Evolutionary conservation across 2,329 filamentous ascomycete species (phyloP).

Genomic region (Plectosphaerella cucumerina): DNA sequence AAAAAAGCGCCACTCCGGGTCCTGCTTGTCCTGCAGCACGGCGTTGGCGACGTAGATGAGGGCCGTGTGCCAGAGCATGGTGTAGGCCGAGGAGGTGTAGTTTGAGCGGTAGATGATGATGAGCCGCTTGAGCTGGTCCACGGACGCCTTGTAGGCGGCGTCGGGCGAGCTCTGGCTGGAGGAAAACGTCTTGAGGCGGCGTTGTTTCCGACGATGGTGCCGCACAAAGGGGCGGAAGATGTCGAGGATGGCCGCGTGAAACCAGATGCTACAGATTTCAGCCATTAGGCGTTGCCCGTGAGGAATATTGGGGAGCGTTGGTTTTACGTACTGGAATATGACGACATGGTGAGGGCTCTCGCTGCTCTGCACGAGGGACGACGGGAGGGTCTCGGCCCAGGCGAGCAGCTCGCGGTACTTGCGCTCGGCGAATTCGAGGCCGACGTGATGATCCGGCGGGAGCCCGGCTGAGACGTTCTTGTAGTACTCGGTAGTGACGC

Average conservation of each 20-base stretch:
- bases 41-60: conserved; percentile 34
- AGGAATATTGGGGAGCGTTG: too few species aligned
- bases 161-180: conserved; percentile 21
- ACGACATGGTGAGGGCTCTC: conserved; percentile 26
- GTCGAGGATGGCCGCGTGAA: conserved; percentile 31
- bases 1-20: conserved; percentile 28
- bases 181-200: conserved; percentile 24
- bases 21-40: conserved; percentile 21
- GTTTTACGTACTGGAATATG: conserved; percentile 31
- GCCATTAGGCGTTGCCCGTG: not conserved
- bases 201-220: not conserved
- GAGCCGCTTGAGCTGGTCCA: conserved; percentile 31
- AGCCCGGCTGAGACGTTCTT: not conserved
- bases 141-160: conserved; percentile 26
- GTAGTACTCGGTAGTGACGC: conserved; percentile 22
- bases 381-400: conserved; percentile 28
- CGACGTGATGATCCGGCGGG: conserved; percentile 1
- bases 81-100: conserved; percentile 26
- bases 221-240: conserved; percentile 26
- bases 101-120: conserved; percentile 29
- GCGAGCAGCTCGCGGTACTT: conserved; percentile 33
- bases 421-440: conserved; percentile 25
- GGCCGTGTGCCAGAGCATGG: conserved; percentile 35
- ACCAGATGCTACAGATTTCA: conserved; percentile 28
- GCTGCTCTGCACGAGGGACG: conserved; percentile 17